Base-by-base conservation (phyloP, 306 rosid genomes). In the Styphnolobium japonicum region DNA sequence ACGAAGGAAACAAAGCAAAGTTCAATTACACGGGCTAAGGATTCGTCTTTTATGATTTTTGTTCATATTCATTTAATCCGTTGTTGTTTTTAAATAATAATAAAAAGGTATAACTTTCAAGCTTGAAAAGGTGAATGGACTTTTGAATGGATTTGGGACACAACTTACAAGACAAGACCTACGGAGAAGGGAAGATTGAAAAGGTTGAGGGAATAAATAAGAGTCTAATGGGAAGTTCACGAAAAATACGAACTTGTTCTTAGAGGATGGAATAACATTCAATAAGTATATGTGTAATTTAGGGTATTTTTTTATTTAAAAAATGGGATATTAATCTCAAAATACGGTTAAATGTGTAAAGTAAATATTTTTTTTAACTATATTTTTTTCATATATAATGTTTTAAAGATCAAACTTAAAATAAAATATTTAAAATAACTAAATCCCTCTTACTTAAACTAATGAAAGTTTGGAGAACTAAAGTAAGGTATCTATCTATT, bases 281-380 rank as follows among this genome's bases (percentile, higher is more conserved):
- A 62, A 19, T 10, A 67, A 63, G 83, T 70, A 74, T 74, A 85
- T n/a, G n/a, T n/a, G n/a, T n/a, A n/a, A n/a, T n/a, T n/a, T n/a
- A n/a, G n/a, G n/a, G n/a, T n/a, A n/a, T n/a, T n/a, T n/a, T n/a
- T n/a, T n/a, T n/a, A n/a, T n/a, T n/a, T n/a, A n/a, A n/a, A n/a
- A n/a, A n/a, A n/a, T n/a, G n/a, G n/a, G n/a, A n/a, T n/a, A n/a
- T n/a, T n/a, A n/a, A n/a, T n/a, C n/a, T n/a, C n/a, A n/a, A n/a
- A n/a, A n/a, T n/a, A n/a, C n/a, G n/a, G n/a, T n/a, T n/a, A n/a
- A n/a, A n/a, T n/a, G n/a, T n/a, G n/a, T n/a, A n/a, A n/a, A n/a
- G n/a, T n/a, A n/a, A n/a, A n/a, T n/a, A n/a, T n/a, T n/a, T n/a
- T n/a, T n/a, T n/a, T n/a, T n/a, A n/a, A n/a, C n/a, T n/a, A n/a